phyloP scores from a whole-genome alignment of 371 early-diverging fungal species.

The Actinomucor elegans region DNA sequence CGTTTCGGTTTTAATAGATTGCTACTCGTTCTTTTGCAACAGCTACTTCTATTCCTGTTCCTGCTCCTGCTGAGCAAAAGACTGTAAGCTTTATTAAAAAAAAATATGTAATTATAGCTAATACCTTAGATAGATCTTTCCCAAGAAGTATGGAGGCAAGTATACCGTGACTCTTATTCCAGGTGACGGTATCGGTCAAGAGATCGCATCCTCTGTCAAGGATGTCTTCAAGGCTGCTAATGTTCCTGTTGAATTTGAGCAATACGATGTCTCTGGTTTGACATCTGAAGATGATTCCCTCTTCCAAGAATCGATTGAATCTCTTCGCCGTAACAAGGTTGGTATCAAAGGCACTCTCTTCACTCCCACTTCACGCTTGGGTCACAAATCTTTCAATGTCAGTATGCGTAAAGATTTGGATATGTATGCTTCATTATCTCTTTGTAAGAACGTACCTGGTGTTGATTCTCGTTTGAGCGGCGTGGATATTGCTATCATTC shows the following conservation, averaged over 20 bases:
- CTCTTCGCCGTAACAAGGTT: slow-evolving; percentile 91
- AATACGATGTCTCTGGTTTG: slow-evolving; percentile 91
- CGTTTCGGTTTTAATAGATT: too few relatives aligned
- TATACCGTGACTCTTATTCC: slow-evolving; percentile 96
- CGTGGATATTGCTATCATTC: slow-evolving; percentile 95
- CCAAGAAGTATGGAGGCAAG: slow-evolving; percentile 61
- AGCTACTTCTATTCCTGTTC: slow-evolving; percentile 39
- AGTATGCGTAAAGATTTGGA: slow-evolving; percentile 94
- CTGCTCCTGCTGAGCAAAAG: slow-evolving; percentile 45
- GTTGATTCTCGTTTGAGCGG: slow-evolving; percentile 80
- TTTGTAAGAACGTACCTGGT: slow-evolving; percentile 86
- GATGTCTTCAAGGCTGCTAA: slow-evolving; percentile 89
- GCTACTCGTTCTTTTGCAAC: slow-evolving; percentile 37
- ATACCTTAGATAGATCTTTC: slow-evolving; percentile 22
- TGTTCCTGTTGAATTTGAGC: slow-evolving; percentile 94
- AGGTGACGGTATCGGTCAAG: slow-evolving; percentile 97
- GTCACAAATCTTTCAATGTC: slow-evolving; percentile 93
- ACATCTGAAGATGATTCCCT: slow-evolving; percentile 69
- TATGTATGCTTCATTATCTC: slow-evolving; percentile 90
- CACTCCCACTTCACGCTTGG: slow-evolving; percentile 87
- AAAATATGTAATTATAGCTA: too few relatives aligned
- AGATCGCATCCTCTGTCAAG: slow-evolving; percentile 89
- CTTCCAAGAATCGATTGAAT: slow-evolving; percentile 86
- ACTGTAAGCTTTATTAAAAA: slow-evolving; percentile 22
- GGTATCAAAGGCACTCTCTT: slow-evolving; percentile 95